phyloP scores from a whole-genome alignment of 75 land plant genomes.

The Pinus albicaulis region DNA sequence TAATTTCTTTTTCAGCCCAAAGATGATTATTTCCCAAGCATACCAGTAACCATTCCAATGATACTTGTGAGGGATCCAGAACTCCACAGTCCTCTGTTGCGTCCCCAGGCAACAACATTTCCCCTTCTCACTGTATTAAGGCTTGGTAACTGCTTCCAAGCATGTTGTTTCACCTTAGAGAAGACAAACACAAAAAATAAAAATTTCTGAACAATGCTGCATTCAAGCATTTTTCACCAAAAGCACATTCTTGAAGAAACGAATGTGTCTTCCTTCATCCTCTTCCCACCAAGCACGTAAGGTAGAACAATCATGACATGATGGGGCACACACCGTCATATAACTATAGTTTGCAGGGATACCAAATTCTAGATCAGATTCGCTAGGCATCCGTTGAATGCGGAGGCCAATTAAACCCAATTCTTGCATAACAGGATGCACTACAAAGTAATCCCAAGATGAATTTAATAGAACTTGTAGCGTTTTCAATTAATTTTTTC shows the following conservation, averaged over 20 bases:
- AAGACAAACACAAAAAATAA: too few species aligned
- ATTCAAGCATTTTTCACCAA: too few species aligned
- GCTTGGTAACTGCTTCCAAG: too few species aligned
- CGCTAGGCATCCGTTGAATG: constrained; percentile 96
- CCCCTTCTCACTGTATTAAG: too few species aligned
- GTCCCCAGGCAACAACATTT: too few species aligned
- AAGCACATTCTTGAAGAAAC: constrained; percentile 56
- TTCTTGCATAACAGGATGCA: constrained; percentile 94
- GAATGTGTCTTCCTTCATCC: constrained; percentile 69
- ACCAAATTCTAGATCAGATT: constrained; percentile 83
- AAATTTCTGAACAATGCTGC: too few species aligned
- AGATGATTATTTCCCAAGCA: too few species aligned
- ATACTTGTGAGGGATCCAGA: too few species aligned
- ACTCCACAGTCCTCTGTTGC: too few species aligned
- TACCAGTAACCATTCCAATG: too few species aligned
- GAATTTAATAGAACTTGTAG: constrained; percentile 89
- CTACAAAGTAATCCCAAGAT: constrained; percentile 93
- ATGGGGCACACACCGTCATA: constrained; percentile 99
- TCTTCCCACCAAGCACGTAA: constrained; percentile 99
- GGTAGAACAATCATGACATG: constrained; percentile 96
- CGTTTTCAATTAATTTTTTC: constrained; percentile 89
- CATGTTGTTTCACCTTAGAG: too few species aligned
- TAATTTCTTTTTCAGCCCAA: too few species aligned
- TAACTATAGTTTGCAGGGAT: constrained; percentile 88
- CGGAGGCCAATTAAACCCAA: constrained; percentile 92